phyloP scores from a whole-genome alignment of 192 early-diverging fungal genomes.

The Phycomyces blakesleeanus region DNA sequence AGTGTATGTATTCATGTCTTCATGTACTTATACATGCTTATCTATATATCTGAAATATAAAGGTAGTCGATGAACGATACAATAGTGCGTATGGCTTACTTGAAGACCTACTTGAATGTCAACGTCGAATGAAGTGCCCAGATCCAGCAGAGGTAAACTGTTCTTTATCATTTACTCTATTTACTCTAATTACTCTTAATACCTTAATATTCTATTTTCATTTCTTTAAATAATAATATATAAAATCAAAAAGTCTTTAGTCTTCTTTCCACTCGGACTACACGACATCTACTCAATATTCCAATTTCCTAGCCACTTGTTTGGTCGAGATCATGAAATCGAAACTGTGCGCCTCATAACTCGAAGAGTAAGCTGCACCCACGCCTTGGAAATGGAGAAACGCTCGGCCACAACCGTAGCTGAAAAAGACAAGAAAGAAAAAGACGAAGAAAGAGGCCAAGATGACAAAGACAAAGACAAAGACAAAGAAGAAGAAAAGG shows the following conservation, averaged over 20 bases:
- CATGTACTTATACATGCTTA: too few species aligned
- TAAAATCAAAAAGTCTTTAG: neutral
- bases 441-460: too few species aligned
- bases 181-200: too few species aligned
- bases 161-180: too few species aligned
- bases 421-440: too few species aligned
- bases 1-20: too few species aligned
- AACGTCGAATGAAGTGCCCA: conserved; percentile 7
- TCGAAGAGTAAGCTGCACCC: neutral
- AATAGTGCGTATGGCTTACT: conserved; percentile 21
- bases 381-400: conserved; percentile 1
- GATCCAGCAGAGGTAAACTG: conserved; percentile 1
- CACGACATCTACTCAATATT: conserved; percentile 24
- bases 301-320: conserved; percentile 7
- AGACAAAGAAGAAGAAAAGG: too few species aligned
- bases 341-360: conserved; percentile 9
- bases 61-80: conserved; percentile 29
- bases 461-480: too few species aligned
- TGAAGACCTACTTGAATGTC: conserved; percentile 22
- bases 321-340: conserved; percentile 19
- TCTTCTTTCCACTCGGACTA: conserved; percentile 19
- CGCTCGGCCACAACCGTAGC: neutral
- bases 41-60: too few species aligned
- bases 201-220: too few species aligned
- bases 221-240: neutral